Percentiles rank a stretch among this genome's conserved stretches.
These are phyloP conservation scores for Ambrosia artemisiifolia DNA, from an alignment of 129 eudicot genomes.

Conservation along the genomic window DNA sequence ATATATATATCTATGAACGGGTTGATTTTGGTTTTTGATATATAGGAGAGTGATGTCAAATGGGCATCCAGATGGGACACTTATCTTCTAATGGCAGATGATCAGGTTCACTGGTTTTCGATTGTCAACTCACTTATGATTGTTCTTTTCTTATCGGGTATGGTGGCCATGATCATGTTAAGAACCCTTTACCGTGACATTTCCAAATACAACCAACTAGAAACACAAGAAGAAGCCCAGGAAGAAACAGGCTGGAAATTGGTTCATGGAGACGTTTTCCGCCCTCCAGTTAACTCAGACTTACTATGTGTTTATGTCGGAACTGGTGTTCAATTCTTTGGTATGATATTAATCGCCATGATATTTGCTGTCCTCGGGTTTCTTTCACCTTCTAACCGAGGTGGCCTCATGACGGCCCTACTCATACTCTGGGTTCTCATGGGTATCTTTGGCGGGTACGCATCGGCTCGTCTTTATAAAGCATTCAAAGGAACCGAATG, in stretches of 20 bases:
- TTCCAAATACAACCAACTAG: constrained; percentile 70
- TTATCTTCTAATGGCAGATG: constrained; percentile 58
- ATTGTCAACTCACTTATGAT: constrained; percentile 74
- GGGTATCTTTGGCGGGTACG: constrained; percentile 76
- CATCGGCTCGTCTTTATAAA: constrained; percentile 63
- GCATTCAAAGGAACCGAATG: constrained; percentile 73
- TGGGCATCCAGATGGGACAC: constrained; percentile 78
- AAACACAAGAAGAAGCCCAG: constrained; percentile 78
- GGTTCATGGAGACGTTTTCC: constrained; percentile 71
- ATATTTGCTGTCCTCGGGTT: constrained; percentile 67
- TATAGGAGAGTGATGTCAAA: constrained; percentile 53
- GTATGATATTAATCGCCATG: constrained; percentile 70
- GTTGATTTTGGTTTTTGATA: constrained; percentile 1
- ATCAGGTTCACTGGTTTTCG: constrained; percentile 69
- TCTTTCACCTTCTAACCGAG: constrained; percentile 74
- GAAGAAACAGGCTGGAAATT: constrained; percentile 84
- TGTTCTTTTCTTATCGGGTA: constrained; percentile 79
- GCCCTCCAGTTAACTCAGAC: constrained; percentile 68
- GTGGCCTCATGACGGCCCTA: constrained; percentile 70
- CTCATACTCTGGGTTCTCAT: constrained; percentile 75
- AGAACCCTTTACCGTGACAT: constrained; percentile 73
- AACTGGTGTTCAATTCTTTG: constrained; percentile 69
- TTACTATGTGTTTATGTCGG: constrained; percentile 68
- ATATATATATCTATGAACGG: background rate
- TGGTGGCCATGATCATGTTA: constrained; percentile 84